Evolutionary conservation across 75 land plant species (phyloP).

Genomic region (Adiantum capillusveneris): DNA sequence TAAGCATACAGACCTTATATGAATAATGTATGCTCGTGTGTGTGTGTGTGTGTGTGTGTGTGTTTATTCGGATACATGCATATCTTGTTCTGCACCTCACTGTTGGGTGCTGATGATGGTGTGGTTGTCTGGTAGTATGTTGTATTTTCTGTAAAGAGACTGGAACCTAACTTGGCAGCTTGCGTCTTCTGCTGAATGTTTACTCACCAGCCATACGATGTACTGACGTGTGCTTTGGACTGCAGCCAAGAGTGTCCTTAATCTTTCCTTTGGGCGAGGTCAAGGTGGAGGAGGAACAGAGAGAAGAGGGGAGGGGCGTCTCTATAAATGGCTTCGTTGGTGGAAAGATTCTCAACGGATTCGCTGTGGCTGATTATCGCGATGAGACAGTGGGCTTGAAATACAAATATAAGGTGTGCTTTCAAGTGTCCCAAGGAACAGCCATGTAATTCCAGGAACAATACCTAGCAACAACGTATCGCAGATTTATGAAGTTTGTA

Average conservation of each 20-base stretch:
- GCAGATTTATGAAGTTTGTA: too few species aligned
- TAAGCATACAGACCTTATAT: too few species aligned
- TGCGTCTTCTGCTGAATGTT: conserved; percentile 2
- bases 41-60: too few species aligned
- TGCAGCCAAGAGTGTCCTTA: conserved; percentile 77
- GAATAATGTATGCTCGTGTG: too few species aligned
- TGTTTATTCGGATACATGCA: too few species aligned
- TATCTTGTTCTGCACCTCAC: background rate
- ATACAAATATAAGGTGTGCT: conserved; percentile 76
- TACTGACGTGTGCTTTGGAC: too few species aligned
- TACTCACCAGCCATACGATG: background rate
- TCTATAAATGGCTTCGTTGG: conserved; percentile 60
- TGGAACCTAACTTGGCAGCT: too few species aligned
- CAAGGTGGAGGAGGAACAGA: conserved; percentile 45
- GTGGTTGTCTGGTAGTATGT: too few species aligned
- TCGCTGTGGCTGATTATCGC: conserved; percentile 45
- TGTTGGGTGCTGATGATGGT: background rate
- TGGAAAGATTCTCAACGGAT: conserved; percentile 44
- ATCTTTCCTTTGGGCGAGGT: conserved; percentile 75
- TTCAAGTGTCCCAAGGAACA: background rate
- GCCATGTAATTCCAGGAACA: too few species aligned
- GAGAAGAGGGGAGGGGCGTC: conserved; percentile 38
- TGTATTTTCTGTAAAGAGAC: too few species aligned
- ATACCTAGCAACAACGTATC: too few species aligned
- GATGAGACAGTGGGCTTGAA: conserved; percentile 52